Conservation (phyloP, 768 basidiomycete species). For the Cystofilobasidium capitatum region DNA sequence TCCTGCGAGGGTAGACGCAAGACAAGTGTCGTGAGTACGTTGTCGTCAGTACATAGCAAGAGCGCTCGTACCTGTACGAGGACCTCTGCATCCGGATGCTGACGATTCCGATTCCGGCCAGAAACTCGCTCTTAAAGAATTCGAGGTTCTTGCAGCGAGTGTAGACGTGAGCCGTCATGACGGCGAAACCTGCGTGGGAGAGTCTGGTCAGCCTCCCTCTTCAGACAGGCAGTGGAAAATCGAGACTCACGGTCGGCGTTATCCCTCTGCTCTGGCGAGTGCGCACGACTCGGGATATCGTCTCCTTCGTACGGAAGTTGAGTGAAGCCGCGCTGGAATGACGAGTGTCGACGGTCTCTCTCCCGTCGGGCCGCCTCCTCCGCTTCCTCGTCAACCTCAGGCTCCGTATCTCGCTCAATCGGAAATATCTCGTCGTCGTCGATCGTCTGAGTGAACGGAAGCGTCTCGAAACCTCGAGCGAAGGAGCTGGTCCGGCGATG, state of each 20-base stretch:
- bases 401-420: neutral
- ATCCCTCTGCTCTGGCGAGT: neutral
- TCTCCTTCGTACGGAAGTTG: neutral
- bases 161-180: constrained; percentile 37
- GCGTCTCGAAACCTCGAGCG: neutral
- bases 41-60: neutral
- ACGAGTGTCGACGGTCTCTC: neutral
- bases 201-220: neutral
- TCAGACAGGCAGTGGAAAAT: neutral
- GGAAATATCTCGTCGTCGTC: neutral
- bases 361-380: neutral
- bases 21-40: constrained; percentile 16
- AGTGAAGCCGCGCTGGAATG: neutral
- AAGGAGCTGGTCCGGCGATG: neutral
- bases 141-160: constrained; percentile 32
- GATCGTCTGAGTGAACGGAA: neutral
- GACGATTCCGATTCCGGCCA: constrained; percentile 32
- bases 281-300: neutral
- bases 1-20: neutral
- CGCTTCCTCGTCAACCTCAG: neutral
- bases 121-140: constrained; percentile 35
- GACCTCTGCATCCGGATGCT: constrained; percentile 33
- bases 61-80: neutral
- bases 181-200: constrained; percentile 22
- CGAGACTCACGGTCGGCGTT: neutral